These are phyloP conservation scores for Eurotiales sp. DNA, from an alignment of 2,329 filamentous ascomycete species.

Conservation along the genomic window DNA sequence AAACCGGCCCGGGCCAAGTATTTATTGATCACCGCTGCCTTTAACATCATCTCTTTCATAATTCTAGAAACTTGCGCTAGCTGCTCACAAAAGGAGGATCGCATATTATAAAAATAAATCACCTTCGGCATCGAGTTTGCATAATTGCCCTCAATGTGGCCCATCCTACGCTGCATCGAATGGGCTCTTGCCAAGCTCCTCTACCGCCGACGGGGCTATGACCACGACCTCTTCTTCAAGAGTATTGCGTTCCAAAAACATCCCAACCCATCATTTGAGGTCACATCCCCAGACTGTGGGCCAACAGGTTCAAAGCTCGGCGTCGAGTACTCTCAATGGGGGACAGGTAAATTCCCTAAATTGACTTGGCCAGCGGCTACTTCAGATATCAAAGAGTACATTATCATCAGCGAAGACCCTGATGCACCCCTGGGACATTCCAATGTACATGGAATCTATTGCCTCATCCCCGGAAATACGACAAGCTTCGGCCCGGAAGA, in stretches of 20 bases:
- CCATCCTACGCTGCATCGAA: not conserved
- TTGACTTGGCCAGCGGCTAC: not conserved
- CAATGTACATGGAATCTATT: conserved; percentile 18
- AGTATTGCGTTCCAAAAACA: not conserved
- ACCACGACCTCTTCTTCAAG: not conserved
- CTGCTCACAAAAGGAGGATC: too few relatives aligned
- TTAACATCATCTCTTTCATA: too few relatives aligned
- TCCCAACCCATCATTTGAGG: not conserved
- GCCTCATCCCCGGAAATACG: conserved; percentile 31
- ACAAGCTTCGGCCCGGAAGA: conserved; percentile 35
- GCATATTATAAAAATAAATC: too few relatives aligned
- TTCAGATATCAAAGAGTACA: conserved; percentile 2
- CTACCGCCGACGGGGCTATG: not conserved
- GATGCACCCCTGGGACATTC: conserved; percentile 18
- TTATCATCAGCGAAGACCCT: conserved; percentile 19
- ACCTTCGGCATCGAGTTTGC: too few relatives aligned
- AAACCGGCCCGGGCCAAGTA: too few relatives aligned
- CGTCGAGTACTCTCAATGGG: not conserved
- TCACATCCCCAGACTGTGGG: not conserved
- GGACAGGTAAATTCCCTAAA: not conserved
- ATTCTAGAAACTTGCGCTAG: too few relatives aligned
- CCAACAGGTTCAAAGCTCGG: not conserved
- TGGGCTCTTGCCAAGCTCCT: not conserved
- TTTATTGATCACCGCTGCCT: too few relatives aligned
- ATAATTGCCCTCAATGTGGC: too few relatives aligned